Evolutionary conservation across 108 stramenopile species (phyloP).

Genomic region (Bacterosira constricta): DNA sequence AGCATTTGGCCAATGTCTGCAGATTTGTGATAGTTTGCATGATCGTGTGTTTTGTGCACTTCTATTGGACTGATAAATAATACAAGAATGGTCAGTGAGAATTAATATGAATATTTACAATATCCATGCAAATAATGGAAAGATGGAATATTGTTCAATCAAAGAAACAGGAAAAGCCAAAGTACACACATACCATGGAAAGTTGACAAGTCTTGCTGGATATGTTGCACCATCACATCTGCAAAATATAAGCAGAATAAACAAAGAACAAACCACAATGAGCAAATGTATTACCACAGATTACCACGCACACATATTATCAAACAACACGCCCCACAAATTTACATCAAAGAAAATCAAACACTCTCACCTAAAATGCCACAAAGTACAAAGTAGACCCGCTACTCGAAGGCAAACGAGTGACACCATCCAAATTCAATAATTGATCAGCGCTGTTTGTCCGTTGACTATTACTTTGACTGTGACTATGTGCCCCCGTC

Average conservation of each 20-base stretch:
- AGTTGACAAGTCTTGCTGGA: constrained; percentile 90
- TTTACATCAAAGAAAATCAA: background rate
- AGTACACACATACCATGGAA: constrained; percentile 65
- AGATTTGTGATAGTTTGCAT: constrained; percentile 89
- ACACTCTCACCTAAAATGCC: constrained; percentile 64
- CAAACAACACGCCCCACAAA: background rate
- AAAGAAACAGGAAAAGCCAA: background rate
- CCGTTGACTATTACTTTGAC: too few relatives aligned
- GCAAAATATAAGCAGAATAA: background rate
- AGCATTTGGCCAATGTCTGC: constrained; percentile 92
- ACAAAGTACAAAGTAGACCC: constrained; percentile 81
- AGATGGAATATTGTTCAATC: background rate
- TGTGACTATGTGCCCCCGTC: background rate
- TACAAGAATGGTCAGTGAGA: background rate
- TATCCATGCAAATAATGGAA: background rate
- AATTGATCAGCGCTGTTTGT: constrained; percentile 23
- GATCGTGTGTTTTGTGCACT: constrained; percentile 92
- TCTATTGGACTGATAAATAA: constrained; percentile 66
- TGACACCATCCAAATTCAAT: constrained; percentile 82
- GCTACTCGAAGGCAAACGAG: constrained; percentile 50
- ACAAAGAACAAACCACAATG: background rate
- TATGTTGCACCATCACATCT: constrained; percentile 87
- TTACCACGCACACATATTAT: background rate
- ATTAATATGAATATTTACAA: background rate
- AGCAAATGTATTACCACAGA: constrained; percentile 6